phyloP scores from a whole-genome alignment of 75 land plant species.

The Chamaecyparis obtusa region DNA sequence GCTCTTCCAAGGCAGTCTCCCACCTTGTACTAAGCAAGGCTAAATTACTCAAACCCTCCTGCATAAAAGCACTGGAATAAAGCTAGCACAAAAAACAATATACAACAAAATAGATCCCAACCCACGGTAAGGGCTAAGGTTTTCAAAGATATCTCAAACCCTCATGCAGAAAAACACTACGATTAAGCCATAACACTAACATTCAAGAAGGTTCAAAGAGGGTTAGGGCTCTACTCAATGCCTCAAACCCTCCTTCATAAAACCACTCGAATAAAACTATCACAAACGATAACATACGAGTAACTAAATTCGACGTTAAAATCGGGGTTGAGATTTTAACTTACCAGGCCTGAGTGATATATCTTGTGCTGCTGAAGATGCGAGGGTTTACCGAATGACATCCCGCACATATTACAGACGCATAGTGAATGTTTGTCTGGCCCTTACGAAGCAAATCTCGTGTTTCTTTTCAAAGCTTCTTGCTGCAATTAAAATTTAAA shows the following conservation, averaged over 20 bases:
- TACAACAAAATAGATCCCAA: not conserved
- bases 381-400: conserved; percentile 47
- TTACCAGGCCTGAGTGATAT: conserved; percentile 54
- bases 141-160: not conserved
- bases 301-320: not conserved
- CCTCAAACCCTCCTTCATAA: not conserved
- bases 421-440: not conserved
- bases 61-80: not conserved
- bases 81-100: not conserved
- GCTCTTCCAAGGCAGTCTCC: conserved; percentile 4
- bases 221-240: not conserved
- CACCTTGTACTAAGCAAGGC: not conserved
- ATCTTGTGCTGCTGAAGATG: conserved; percentile 61
- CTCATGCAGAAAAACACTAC: not conserved
- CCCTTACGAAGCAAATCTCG: not conserved
- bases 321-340: not conserved
- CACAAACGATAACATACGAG: not conserved
- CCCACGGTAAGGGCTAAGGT: not conserved
- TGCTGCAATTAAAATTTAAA: not conserved
- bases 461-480: not conserved
- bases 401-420: conserved; percentile 51
- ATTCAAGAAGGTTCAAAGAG: not conserved
- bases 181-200: not conserved
- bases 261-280: not conserved
- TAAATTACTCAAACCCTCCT: not conserved